Base-by-base conservation (phyloP, 2,329 filamentous ascomycete genomes). In the Pseudogymnoascus sp. region DNA sequence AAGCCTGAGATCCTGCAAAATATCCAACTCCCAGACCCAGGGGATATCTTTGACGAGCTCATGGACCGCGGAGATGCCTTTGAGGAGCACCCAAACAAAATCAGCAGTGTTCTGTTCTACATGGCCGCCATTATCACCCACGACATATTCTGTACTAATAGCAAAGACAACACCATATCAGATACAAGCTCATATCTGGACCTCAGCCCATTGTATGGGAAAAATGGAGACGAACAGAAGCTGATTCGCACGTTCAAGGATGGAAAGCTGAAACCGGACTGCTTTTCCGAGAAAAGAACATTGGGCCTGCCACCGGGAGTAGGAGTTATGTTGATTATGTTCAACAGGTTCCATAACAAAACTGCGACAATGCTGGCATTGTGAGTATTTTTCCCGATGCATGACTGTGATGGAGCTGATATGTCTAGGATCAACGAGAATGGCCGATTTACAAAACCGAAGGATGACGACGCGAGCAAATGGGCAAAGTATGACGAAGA, bases 331-430 rank as follows among this genome's bases (percentile, higher is more conserved):
- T 76, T 93, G 29, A 82, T 93, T 74, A 91, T 92, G 88, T 88
- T 91, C 76, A 88, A 88, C 70, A 76, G 86, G 59, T 96, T 95
- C 76, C 93, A 97, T 76, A 97, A 97, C 75, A 83, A 95, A 67
- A 85, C 92, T 0, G 92, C 90, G 1, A 83, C 86, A 62, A 88
- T 93, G 65, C 78, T 97, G 17, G 89, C 89, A 0, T 77, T 82
- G 70, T 72, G 63, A 67, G 70, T 37, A n/a, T 7, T 11, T 1
- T 38, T 13, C n/a, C 17, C 4, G 15, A 15, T 17, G 63, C 67
- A 11, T 29, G 21, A 68, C 23, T 35, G 1, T 56, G n/a, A 56
- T 56, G 1, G 35, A 40, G 5, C 59, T 61, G 19, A 64, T 7
- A 19, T 21, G 19, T 17, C n/a, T 38, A 71, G 69, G n/a, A 93